These are phyloP conservation scores for Kokia cookei DNA, from an alignment of 441 rosid species.

Conservation along the genomic window DNA sequence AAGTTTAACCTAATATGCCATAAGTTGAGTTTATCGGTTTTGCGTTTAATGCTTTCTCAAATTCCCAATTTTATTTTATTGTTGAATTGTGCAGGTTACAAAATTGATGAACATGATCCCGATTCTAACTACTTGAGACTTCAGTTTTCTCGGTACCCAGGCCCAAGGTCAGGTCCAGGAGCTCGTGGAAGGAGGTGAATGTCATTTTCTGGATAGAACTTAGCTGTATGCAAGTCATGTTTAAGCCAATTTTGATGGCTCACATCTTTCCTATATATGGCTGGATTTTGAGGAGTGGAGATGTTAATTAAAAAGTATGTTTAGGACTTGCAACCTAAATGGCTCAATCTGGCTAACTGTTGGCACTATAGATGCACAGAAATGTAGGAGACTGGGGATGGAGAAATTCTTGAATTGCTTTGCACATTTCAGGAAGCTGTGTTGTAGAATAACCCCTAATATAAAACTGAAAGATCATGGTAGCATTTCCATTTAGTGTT, in stretches of 20 bases:
- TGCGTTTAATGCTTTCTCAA: neutral
- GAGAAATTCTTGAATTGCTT: constrained; percentile 1
- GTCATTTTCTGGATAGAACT: constrained; percentile 13
- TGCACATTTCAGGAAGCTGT: neutral
- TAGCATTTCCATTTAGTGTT: neutral
- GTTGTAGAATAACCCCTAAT: neutral
- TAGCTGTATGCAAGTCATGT: constrained; percentile 14
- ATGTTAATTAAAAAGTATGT: constrained; percentile 13
- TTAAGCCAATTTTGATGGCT: constrained; percentile 13
- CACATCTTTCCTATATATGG: constrained; percentile 14
- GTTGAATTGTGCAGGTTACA: constrained; percentile 46
- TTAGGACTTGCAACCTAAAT: neutral
- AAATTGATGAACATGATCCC: constrained; percentile 59
- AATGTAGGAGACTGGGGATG: neutral
- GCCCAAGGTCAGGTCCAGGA: constrained; percentile 55
- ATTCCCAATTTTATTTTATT: constrained; percentile 4
- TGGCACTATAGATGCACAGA: neutral
- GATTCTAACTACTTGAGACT: constrained; percentile 63
- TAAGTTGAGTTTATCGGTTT: neutral
- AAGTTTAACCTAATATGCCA: neutral
- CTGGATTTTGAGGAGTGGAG: constrained; percentile 22
- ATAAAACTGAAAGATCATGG: neutral
- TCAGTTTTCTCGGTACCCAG: constrained; percentile 66
- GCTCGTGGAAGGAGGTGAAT: constrained; percentile 57
- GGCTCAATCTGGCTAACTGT: neutral